These are phyloP conservation scores for Corylus avellana DNA, from an alignment of 306 rosid species.

Conservation along the genomic window DNA sequence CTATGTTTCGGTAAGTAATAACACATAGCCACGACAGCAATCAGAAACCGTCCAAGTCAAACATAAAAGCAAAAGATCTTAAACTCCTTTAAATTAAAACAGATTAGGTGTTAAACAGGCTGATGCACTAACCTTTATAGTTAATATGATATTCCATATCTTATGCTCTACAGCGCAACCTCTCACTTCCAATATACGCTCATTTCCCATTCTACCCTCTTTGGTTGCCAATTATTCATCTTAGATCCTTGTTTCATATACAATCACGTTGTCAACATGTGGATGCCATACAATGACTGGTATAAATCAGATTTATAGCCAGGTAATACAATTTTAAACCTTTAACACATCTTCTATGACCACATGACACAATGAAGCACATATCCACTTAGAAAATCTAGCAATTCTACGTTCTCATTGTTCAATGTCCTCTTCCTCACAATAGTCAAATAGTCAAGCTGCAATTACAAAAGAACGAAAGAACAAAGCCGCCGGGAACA, in stretches of 20 bases:
- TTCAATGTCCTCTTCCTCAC: not conserved
- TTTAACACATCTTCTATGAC: not conserved
- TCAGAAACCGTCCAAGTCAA: not conserved
- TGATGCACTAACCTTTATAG: not conserved
- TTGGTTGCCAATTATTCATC: slow-evolving; percentile 1
- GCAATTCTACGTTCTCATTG: not conserved
- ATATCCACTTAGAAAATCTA: not conserved
- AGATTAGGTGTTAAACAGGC: not conserved
- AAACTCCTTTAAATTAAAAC: not conserved
- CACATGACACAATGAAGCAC: not conserved
- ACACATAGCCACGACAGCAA: not conserved
- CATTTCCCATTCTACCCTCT: not conserved
- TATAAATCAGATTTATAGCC: not conserved
- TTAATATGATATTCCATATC: not conserved
- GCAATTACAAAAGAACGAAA: not conserved
- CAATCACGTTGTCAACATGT: not conserved
- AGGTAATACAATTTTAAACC: not conserved
- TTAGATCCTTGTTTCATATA: not conserved
- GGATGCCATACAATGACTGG: not conserved
- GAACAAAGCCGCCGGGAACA: not conserved
- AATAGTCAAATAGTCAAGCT: not conserved
- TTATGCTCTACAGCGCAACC: not conserved
- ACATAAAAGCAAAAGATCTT: not conserved
- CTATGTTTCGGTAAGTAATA: no score
- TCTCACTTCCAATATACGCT: not conserved